Evolutionary conservation across 495 filamentous ascomycete genomes (phyloP).

Genomic region (Rhizodiscina lignyota): DNA sequence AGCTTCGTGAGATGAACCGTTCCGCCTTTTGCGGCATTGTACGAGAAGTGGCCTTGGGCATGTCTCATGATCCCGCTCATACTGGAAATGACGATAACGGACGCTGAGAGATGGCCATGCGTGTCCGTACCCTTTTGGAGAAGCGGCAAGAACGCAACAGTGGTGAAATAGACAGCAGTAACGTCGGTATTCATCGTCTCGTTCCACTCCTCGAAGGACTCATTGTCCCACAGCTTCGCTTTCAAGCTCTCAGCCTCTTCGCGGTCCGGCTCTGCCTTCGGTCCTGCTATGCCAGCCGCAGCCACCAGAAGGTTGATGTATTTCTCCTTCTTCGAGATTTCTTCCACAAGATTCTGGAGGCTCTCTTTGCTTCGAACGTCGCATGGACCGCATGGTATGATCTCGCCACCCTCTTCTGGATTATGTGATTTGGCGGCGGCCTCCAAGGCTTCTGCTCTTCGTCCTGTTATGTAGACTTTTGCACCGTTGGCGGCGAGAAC

Average conservation of each 20-base stretch:
- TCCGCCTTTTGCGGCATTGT: slow-evolving; percentile 26
- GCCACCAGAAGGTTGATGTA: slow-evolving; percentile 21
- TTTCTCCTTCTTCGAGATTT: slow-evolving; percentile 21
- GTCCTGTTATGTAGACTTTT: slow-evolving; percentile 25
- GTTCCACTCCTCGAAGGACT: slow-evolving; percentile 22
- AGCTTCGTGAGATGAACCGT: slow-evolving; percentile 26
- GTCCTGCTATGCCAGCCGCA: slow-evolving; percentile 21
- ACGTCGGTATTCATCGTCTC: slow-evolving; percentile 24
- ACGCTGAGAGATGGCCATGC: slow-evolving; percentile 21
- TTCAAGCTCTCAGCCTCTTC: slow-evolving; percentile 18
- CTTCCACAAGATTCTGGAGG: slow-evolving; percentile 16
- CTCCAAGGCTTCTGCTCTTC: slow-evolving; percentile 22
- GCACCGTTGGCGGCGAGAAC: slow-evolving; percentile 27
- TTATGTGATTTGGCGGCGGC: slow-evolving; percentile 21
- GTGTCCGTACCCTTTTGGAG: slow-evolving; percentile 22
- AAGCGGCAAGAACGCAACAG: slow-evolving; percentile 25
- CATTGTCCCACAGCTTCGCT: slow-evolving; percentile 24
- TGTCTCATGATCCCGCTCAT: slow-evolving; percentile 27
- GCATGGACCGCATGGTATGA: slow-evolving; percentile 25
- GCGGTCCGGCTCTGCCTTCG: slow-evolving; percentile 20
- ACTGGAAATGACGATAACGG: slow-evolving; percentile 26
- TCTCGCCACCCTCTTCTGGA: slow-evolving; percentile 18
- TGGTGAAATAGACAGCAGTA: slow-evolving; percentile 26
- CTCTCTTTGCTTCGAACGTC: slow-evolving; percentile 26
- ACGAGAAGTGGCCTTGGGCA: slow-evolving; percentile 26